A percentile compares a stretch with the other conserved stretches of the same genome.
phyloP scores from a whole-genome alignment of 108 stramenopile species.

The Stephanodiscus triporus region DNA sequence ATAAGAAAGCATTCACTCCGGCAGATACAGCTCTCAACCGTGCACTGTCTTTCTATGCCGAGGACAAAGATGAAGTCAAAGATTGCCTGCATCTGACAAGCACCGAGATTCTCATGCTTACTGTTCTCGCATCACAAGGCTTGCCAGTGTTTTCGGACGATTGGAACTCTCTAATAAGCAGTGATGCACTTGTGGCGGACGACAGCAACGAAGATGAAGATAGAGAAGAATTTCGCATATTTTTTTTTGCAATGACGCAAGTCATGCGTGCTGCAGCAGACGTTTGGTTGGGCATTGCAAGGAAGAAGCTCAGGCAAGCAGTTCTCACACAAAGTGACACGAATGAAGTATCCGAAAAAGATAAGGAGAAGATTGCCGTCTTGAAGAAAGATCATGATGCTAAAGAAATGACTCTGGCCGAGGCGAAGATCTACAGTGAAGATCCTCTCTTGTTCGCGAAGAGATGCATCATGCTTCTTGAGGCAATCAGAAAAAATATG shows the following conservation, averaged over 20 bases:
- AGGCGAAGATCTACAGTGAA: conserved; percentile 23
- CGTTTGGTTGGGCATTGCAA: conserved; percentile 45
- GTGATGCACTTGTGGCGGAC: conserved; percentile 7
- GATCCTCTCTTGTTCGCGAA: conserved; percentile 59
- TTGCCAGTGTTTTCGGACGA: conserved; percentile 56
- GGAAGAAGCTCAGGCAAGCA: conserved; percentile 34
- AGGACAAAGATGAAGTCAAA: conserved; percentile 26
- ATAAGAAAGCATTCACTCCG: conserved; percentile 31
- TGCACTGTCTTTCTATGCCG: conserved; percentile 20
- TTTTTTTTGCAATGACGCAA: conserved; percentile 42
- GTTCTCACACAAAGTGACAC: conserved; percentile 1
- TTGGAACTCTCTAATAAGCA: conserved; percentile 40
- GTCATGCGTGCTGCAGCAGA: conserved; percentile 44
- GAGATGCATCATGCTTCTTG: conserved; percentile 54
- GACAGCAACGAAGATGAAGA: conserved; percentile 30
- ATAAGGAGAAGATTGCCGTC: conserved; percentile 29
- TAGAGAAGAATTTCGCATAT: conserved; percentile 37
- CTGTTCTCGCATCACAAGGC: conserved; percentile 59
- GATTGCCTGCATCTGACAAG: conserved; percentile 43
- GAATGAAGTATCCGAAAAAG: conserved; percentile 17
- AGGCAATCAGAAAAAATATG: conserved; percentile 52
- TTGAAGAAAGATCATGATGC: conserved; percentile 41
- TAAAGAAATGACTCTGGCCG: conserved; percentile 21
- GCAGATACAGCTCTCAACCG: conserved; percentile 49
- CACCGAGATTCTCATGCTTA: conserved; percentile 63